Conservation (phyloP, 371 early-diverging fungal genomes). For the Mortierella sp. region DNA sequence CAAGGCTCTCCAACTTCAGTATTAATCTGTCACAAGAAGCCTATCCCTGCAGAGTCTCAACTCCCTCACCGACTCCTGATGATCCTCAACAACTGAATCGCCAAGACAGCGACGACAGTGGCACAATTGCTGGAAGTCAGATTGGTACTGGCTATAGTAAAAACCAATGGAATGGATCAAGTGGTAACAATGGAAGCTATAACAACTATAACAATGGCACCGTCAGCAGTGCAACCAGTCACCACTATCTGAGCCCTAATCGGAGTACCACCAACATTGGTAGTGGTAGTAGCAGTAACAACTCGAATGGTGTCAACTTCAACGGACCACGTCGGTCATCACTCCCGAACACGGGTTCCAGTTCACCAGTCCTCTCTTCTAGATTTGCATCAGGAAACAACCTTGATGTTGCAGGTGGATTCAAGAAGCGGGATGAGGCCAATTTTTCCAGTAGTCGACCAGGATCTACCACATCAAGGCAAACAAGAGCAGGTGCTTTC, state of each 20-base stretch:
- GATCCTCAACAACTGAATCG: no score
- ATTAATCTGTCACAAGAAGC: conserved; percentile 64
- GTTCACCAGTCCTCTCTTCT: neutral
- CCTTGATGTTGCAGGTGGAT: conserved; percentile 3
- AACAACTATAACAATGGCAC: conserved; percentile 1
- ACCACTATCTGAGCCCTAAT: neutral
- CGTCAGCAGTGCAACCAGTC: conserved; percentile 3
- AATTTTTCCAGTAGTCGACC: conserved; percentile 1
- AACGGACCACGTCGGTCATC: conserved; percentile 12
- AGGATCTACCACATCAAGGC: conserved; percentile 10
- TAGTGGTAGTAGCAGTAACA: neutral
- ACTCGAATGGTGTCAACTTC: neutral
- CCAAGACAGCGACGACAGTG: no score
- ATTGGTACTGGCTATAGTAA: no score
- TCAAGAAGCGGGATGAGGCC: neutral
- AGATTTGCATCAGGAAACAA: conserved; percentile 15
- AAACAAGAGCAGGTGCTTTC: conserved; percentile 3
- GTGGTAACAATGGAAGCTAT: conserved; percentile 1
- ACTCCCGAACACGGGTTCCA: conserved; percentile 10
- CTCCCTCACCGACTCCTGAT: no score
- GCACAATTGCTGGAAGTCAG: no score
- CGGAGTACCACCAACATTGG: no score
- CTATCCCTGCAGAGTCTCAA: conserved; percentile 29
- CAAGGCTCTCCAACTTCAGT: conserved; percentile 60
- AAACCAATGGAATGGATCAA: neutral